Base-by-base conservation (phyloP, 331 rosid genomes). In the Cucumis variabilis region DNA sequence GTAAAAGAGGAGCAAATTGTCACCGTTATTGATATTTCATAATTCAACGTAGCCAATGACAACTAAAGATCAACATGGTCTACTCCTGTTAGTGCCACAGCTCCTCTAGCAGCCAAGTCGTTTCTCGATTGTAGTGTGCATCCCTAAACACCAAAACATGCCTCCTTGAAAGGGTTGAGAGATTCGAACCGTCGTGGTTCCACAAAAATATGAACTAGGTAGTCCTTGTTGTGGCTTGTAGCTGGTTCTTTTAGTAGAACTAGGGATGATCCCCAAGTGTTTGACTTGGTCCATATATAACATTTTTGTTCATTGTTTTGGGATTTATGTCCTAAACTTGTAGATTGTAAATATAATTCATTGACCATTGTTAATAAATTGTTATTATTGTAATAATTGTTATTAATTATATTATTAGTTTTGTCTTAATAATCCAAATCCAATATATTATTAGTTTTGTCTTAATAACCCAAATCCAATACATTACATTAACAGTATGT, bases 1-100 rank as follows among this genome's bases (percentile, higher is more conserved):
- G 81, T 27, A 44, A 33, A 71, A 30, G 41, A 13, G 44, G 21
- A 28, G 13, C 75, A 71, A 33, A 72, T 37, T 20, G 51, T 24
- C 11, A 15, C 48, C 46, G n/a, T n/a, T n/a, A n/a, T 71, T 71
- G 23, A 71, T 71, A 71, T 71, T 71, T 44, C 48, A 44, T 44
- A 44, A 44, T 44, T 71, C 12, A 28, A 30, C 23, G 14, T 15
- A 68, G 73, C 14, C 37, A 68, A 70, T 70, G 76, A 28, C 46
- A 48, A 28, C 75, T 16, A 28, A 30, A 70, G 76, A 70, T 70
- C 78, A 72, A 7, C 78, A 15, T 71, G 77, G n/a, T 71, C 77
- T 30, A 16, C 80, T 74, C 55, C 3, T 41, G 58, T 41, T 28
- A 74, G 19, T 12, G 17, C 28, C 13, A 28, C 55, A 21, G 58